Percentiles rank a stretch among this genome's conserved stretches.
Evolutionary conservation across 2,329 filamentous ascomycete genomes (phyloP).

Genomic region (Scedosporium aurantiacum): DNA sequence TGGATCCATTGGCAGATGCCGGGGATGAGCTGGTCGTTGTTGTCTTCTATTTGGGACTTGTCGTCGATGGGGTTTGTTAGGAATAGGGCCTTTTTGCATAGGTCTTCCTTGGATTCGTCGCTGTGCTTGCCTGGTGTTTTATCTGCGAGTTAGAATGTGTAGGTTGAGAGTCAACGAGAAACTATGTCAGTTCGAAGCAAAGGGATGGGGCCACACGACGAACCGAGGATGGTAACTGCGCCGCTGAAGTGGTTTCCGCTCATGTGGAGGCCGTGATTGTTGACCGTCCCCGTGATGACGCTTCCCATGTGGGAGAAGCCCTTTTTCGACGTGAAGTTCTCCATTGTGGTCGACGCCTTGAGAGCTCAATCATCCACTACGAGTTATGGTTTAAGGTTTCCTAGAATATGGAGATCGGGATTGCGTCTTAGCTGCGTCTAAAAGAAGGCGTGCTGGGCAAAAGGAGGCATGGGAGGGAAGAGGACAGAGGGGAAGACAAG

Average conservation of each 20-base stretch:
- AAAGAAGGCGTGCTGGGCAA: background rate
- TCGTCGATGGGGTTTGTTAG: background rate
- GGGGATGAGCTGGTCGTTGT: background rate
- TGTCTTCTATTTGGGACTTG: background rate
- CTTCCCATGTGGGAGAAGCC: background rate
- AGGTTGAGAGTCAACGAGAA: too few relatives aligned
- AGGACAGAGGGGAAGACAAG: background rate
- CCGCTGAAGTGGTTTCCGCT: background rate
- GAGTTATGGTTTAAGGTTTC: background rate
- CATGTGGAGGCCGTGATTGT: background rate
- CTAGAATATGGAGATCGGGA: background rate
- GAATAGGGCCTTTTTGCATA: background rate
- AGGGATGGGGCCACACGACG: too few relatives aligned
- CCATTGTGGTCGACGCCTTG: background rate
- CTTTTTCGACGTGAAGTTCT: background rate
- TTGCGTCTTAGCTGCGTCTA: background rate
- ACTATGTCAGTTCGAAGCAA: too few relatives aligned
- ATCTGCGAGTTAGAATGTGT: too few relatives aligned
- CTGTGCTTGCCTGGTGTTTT: background rate
- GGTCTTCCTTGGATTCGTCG: background rate
- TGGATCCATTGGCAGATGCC: background rate
- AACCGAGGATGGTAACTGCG: background rate
- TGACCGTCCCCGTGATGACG: background rate
- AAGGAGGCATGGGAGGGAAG: background rate
- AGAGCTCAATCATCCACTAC: background rate